Conservation (phyloP, 257 asterid species). For the Salvia splendens region DNA sequence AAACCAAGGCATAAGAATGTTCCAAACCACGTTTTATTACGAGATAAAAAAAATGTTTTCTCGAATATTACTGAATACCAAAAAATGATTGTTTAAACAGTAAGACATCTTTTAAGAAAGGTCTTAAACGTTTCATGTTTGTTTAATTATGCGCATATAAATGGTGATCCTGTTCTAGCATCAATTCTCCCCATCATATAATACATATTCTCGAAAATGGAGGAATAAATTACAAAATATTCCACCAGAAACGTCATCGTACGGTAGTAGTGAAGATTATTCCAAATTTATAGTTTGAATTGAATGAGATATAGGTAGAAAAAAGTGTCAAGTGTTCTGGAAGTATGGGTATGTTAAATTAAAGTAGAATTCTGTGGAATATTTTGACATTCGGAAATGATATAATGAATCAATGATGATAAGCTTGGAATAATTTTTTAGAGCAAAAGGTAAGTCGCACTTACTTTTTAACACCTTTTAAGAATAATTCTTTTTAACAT, state of each 20-base stretch:
- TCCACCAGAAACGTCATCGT: slow-evolving; percentile 22
- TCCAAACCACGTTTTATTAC: no score
- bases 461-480: slow-evolving; percentile 20
- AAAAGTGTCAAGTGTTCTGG: background rate
- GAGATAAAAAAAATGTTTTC: no score
- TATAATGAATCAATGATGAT: slow-evolving; percentile 21
- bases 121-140: no score
- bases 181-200: background rate
- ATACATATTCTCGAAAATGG: background rate
- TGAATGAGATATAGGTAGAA: background rate
- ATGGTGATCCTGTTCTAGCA: slow-evolving; percentile 12
- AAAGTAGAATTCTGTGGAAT: slow-evolving; percentile 24
- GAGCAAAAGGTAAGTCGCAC: slow-evolving; percentile 31
- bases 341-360: slow-evolving; percentile 9
- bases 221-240: background rate
- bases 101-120: no score
- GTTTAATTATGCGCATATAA: background rate
- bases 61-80: no score
- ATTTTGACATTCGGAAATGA: slow-evolving; percentile 40
- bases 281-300: slow-evolving; percentile 24
- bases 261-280: slow-evolving; percentile 12
- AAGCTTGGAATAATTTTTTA: slow-evolving; percentile 34
- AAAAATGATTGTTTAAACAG: no score
- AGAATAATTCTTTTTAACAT: slow-evolving; percentile 19
- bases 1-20: no score